These are phyloP conservation scores for Tieghemostelium lacteum DNA, from an alignment of 78 protist genomes.

Conservation along the genomic window DNA sequence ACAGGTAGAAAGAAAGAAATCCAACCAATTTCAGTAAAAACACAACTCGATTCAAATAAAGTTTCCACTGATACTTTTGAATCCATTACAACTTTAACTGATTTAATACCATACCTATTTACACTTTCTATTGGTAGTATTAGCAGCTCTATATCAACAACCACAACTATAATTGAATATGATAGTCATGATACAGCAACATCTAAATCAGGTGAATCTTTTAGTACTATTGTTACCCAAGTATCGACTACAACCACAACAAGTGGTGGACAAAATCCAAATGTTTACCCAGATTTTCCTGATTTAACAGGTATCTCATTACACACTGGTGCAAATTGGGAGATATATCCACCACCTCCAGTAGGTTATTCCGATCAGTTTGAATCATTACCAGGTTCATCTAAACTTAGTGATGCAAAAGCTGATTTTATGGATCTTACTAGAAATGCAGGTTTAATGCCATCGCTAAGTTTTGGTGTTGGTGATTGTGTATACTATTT, in stretches of 20 bases:
- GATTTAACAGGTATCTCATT: too few relatives aligned
- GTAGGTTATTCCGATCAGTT: neutral
- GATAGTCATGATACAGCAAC: neutral
- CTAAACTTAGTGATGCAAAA: neutral
- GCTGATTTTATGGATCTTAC: neutral
- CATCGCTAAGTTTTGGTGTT: slow-evolving; percentile 3
- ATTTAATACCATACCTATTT: too few relatives aligned
- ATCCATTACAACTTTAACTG: too few relatives aligned
- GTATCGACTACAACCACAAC: neutral
- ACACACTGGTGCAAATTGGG: too few relatives aligned
- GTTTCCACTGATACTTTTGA: too few relatives aligned
- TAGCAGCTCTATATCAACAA: too few relatives aligned
- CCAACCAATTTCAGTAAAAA: neutral
- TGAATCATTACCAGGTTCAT: neutral
- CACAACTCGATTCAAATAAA: neutral
- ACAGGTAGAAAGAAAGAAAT: neutral
- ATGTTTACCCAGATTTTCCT: neutral
- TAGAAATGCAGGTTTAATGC: slow-evolving; percentile 19
- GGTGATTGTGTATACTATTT: slow-evolving; percentile 37
- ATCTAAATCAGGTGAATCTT: neutral
- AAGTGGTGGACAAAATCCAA: neutral
- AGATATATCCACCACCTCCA: neutral
- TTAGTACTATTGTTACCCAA: neutral
- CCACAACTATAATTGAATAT: neutral
- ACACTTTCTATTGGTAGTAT: too few relatives aligned